These are phyloP conservation scores for Sungouiella blattae DNA, from an alignment of 805 yeast species.

Conservation along the genomic window DNA sequence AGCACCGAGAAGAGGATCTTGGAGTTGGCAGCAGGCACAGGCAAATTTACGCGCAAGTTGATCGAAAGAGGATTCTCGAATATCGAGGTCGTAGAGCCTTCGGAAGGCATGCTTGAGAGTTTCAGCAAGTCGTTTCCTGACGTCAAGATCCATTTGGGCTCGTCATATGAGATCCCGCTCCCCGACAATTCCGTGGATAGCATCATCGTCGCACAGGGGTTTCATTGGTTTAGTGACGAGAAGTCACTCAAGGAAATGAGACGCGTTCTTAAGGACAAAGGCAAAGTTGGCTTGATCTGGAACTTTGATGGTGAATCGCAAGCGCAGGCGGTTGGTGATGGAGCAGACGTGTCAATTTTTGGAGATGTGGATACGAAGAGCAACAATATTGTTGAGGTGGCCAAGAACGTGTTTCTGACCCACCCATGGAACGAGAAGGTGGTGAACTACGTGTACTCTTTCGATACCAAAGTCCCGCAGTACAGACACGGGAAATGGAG, in stretches of 20 bases:
- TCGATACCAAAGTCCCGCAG: conserved; percentile 51
- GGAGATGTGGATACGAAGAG: conserved; percentile 4
- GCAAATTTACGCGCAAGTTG: conserved; percentile 53
- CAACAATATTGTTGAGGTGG: conserved; percentile 2
- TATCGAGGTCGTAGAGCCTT: conserved; percentile 51
- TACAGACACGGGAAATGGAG: conserved; percentile 51
- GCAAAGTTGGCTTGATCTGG: conserved; percentile 57
- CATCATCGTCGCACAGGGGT: conserved; percentile 56
- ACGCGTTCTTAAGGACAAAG: conserved; percentile 47
- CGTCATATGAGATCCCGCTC: conserved; percentile 46
- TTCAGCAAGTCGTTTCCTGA: conserved; percentile 47
- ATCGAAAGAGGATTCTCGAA: conserved; percentile 36
- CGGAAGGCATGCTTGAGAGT: conserved; percentile 51
- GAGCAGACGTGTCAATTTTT: conserved; percentile 2
- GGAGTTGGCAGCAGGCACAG: conserved; percentile 64
- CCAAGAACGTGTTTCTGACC: conserved; percentile 14
- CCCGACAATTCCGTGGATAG: conserved; percentile 45
- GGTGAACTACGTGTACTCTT: conserved; percentile 29
- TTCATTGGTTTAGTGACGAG: conserved; percentile 62
- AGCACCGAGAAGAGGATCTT: conserved; percentile 26
- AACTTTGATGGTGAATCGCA: conserved; percentile 39
- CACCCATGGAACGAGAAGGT: conserved; percentile 37
- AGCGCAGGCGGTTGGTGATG: conserved; percentile 8
- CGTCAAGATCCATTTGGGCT: conserved; percentile 32
- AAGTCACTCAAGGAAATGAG: conserved; percentile 46